phyloP scores from a whole-genome alignment of 75 land plant species.

The Selaginella moellendorffii region DNA sequence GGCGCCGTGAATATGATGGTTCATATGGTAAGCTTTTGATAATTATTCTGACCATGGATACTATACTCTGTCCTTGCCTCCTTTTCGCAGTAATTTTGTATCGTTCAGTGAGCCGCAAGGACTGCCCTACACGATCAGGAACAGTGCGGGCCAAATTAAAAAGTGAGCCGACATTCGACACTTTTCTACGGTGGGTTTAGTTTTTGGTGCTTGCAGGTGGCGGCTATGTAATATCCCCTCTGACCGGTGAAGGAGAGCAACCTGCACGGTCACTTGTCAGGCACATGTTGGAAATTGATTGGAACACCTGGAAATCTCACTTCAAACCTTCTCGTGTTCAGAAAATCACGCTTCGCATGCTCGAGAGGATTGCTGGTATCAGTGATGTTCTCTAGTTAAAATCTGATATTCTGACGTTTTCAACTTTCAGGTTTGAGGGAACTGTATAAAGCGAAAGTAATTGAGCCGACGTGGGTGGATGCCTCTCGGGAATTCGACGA shows the following conservation, averaged over 20 bases:
- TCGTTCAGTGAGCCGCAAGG: constrained; percentile 64
- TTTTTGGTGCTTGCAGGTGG: no score
- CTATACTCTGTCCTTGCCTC: constrained; percentile 2
- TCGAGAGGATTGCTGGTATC: constrained; percentile 85
- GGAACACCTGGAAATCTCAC: constrained; percentile 68
- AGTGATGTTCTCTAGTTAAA: no score
- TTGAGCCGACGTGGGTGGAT: background rate
- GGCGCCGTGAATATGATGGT: constrained; percentile 95
- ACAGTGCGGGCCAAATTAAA: constrained; percentile 78
- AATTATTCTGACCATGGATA: background rate
- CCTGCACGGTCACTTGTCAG: constrained; percentile 58
- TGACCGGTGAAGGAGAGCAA: constrained; percentile 26
- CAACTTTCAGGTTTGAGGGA: constrained; percentile 63
- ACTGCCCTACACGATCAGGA: constrained; percentile 46
- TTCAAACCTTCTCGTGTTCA: constrained; percentile 40
- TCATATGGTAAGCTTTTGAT: constrained; percentile 57
- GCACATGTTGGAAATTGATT: constrained; percentile 86
- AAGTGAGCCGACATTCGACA: constrained; percentile 33
- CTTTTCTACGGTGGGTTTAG: no score
- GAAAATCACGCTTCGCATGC: constrained; percentile 59
- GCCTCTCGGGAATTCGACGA: background rate
- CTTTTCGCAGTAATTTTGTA: constrained; percentile 62
- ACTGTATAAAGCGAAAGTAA: constrained; percentile 49
- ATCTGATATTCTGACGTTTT: background rate
- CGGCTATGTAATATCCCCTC: constrained; percentile 82